phyloP scores from a whole-genome alignment of 2,329 filamentous ascomycete genomes.

The Davidsoniella neocaledoniae region DNA sequence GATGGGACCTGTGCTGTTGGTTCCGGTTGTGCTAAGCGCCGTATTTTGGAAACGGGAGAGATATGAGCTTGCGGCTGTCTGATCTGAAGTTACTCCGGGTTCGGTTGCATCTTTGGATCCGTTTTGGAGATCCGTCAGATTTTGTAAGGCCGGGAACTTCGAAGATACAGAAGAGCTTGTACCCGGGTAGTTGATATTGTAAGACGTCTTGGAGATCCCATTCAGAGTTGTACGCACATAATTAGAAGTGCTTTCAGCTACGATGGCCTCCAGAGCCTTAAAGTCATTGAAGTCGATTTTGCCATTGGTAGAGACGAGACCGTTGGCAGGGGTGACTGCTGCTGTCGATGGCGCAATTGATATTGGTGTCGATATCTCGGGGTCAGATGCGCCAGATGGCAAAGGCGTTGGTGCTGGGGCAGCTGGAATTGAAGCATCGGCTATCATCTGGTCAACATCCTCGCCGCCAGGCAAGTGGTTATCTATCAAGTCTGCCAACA shows the following conservation, averaged over 20 bases:
- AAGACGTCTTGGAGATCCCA: conserved; percentile 26
- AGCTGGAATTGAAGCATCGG: conserved; percentile 7
- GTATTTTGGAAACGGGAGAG: conserved; percentile 17
- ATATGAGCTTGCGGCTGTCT: conserved; percentile 3
- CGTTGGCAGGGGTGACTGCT: conserved; percentile 17
- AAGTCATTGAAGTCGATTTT: conserved; percentile 21
- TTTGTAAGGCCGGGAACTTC: background rate
- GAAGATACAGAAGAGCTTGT: conserved; percentile 1
- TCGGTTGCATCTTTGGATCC: conserved; percentile 2
- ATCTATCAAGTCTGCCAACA: conserved; percentile 20
- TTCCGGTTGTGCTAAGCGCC: conserved; percentile 21
- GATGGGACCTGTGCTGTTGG: conserved; percentile 14
- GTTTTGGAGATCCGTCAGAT: conserved; percentile 4
- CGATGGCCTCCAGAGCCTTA: conserved; percentile 27
- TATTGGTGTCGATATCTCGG: conserved; percentile 16
- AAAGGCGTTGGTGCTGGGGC: conserved; percentile 10
- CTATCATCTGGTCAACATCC: conserved; percentile 13
- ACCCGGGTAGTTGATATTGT: conserved; percentile 19
- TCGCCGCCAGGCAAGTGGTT: conserved; percentile 4
- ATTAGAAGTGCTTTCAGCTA: conserved; percentile 28
- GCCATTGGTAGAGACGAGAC: conserved; percentile 15
- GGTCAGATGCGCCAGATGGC: conserved; percentile 15
- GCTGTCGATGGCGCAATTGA: background rate
- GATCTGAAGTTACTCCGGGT: background rate
- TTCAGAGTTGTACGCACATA: conserved; percentile 29